Conservation (phyloP, 805 yeast species). For the Yarrowia sp. region DNA sequence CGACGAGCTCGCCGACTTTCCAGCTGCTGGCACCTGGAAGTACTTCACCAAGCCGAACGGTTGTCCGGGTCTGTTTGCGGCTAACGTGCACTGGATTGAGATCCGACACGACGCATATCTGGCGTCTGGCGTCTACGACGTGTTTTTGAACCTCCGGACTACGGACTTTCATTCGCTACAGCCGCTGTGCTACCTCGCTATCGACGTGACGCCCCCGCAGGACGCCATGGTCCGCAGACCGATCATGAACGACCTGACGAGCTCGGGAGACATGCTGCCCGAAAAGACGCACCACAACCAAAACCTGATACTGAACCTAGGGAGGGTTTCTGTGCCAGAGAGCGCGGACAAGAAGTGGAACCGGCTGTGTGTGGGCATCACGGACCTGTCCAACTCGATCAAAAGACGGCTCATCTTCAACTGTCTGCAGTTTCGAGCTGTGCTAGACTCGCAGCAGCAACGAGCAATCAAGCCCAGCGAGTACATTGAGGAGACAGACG, state of each 20-base stretch:
- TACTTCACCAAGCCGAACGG: conserved; percentile 19
- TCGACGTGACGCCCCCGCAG: conserved; percentile 18
- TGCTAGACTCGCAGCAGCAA: neutral
- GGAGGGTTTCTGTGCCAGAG: conserved; percentile 16
- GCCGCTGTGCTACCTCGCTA: conserved; percentile 8
- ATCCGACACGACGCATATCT: conserved; percentile 17
- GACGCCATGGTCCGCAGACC: conserved; percentile 25
- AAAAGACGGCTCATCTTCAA: conserved; percentile 19
- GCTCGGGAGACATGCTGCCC: neutral
- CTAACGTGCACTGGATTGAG: conserved; percentile 19
- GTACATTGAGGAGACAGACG: conserved; percentile 7
- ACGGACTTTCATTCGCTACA: conserved; percentile 12
- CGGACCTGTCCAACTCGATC: conserved; percentile 14
- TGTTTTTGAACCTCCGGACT: conserved; percentile 6
- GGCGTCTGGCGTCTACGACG: conserved; percentile 19
- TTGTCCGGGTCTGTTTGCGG: conserved; percentile 15
- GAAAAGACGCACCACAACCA: conserved; percentile 1
- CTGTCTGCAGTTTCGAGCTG: conserved; percentile 13
- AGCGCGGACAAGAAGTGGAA: conserved; percentile 7
- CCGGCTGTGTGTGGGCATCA: conserved; percentile 18
- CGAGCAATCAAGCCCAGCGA: conserved; percentile 13
- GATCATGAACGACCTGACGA: conserved; percentile 1
- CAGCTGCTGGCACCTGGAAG: conserved; percentile 25
- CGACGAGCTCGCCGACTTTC: conserved; percentile 14
- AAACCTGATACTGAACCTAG: conserved; percentile 12